Evolutionary conservation across 495 filamentous ascomycete species (phyloP), one percentile per base, ranked within the genome.

Genomic region (Trichoderma asperelloides): DNA sequence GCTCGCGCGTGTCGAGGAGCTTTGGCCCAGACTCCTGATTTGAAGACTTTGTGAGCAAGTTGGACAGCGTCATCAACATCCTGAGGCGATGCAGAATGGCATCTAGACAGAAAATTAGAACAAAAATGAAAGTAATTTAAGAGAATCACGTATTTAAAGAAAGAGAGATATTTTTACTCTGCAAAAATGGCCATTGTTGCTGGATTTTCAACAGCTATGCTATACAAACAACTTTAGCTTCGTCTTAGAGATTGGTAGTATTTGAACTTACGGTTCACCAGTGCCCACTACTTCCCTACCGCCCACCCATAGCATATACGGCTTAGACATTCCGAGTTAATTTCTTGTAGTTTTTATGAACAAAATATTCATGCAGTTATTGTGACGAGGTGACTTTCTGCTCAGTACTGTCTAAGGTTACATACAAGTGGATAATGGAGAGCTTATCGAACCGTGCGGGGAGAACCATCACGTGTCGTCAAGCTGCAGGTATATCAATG

Each of bases 11-110:
- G 81, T 23, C 79, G 77, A 63, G 84, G 79, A 8, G 83, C 81
- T 5, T 78, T 79, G 41, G 84, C 83, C 87, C 87, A 89, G n/a
- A 78, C 41, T 45, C 86, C 85, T 0, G 79, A 77, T 51, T 80
- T 76, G 77, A 84, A 89, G 39, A 71, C 66, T 18, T 30, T 65
- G 40, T 85, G 79, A 30, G 84, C 84, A 49, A 76, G 69, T 7
- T 69, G 41, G 57, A 89, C 72, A 11, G 82, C 79, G 0, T 71
- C 51, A 27, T 81, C 72, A 28, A 87, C 78, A 51, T 84, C 82
- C 25, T 78, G 72, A 5, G 71, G 45, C 0, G 82, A 80, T 21
- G 86, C 85, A 1, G 82, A 74, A 68, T 86, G 78, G 71, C 81
- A 82, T 49, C 81, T 83, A 70, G 66, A 63, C 64, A 12, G 55